Conservation (phyloP, 1,284 basidiomycete genomes). For the Ceratobasidium papillatum region DNA sequence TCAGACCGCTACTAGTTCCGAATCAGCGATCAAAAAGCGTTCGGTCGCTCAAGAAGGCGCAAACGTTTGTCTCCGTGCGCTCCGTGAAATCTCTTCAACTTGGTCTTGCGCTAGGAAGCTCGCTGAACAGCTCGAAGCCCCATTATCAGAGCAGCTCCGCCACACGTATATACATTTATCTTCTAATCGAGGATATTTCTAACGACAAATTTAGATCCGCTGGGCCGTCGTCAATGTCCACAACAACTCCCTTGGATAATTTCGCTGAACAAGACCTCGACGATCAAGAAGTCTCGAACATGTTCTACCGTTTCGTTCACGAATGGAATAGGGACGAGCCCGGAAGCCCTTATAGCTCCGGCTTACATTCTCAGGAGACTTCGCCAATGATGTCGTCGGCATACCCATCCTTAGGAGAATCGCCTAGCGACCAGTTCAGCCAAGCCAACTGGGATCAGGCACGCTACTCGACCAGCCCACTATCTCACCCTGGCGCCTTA, state of each 20-base stretch:
- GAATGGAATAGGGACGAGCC: constrained; percentile 15
- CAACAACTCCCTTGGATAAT: background rate
- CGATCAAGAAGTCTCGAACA: background rate
- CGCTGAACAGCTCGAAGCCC: background rate
- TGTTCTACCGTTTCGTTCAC: constrained; percentile 26
- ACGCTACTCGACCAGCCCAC: background rate
- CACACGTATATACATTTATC: background rate
- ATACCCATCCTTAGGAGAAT: background rate
- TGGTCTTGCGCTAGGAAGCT: constrained; percentile 16
- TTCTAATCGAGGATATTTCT: too few relatives aligned
- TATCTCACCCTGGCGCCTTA: background rate
- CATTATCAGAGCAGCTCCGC: constrained; percentile 7
- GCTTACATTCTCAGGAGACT: background rate
- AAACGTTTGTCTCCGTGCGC: background rate
- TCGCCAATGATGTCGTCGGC: background rate
- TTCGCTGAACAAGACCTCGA: constrained; percentile 1
- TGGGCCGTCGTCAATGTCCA: background rate
- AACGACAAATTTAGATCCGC: background rate
- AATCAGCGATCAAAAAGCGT: constrained; percentile 31
- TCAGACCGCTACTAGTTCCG: constrained; percentile 24
- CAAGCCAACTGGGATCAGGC: background rate
- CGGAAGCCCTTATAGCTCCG: constrained; percentile 11
- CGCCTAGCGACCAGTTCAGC: background rate
- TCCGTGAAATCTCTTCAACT: constrained; percentile 17
- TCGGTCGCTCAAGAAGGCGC: constrained; percentile 13